Evolutionary conservation across 306 rosid genomes (phyloP), one percentile per base, ranked within the genome.

Genomic region (Albizia julibrissin): DNA sequence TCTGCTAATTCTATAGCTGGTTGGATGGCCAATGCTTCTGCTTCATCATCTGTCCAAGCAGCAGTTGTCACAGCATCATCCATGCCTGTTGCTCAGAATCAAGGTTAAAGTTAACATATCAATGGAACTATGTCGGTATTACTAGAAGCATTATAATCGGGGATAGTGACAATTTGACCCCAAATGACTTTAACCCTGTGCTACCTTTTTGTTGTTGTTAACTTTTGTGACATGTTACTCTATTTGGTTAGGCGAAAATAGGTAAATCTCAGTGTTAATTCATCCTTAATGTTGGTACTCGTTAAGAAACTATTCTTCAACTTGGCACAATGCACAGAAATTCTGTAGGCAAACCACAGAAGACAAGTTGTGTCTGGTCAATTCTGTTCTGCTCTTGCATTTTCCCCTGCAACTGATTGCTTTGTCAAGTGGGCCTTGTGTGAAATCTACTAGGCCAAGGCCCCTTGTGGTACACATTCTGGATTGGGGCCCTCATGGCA

Each of bases 11-110:
- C 93, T 52, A 91, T 93, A 80, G 97, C 97, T 26, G 92, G 98
- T 74, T 91, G 98, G 98, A 90, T 93, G 98, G 93, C 93, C 74
- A 91, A 91, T 90, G 89, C 94, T 64, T 87, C 97, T 72, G 93
- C 96, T 82, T 87, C 98, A 75, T 88, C 98, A 83, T 90, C 98
- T 80, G 97, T 91, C 78, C 98, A 93, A 88, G 97, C 97, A 83
- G 91, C 98, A 34, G 97, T 89, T 81, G 93, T 93, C 72, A 88
- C 94, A 14, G 91, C 98, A 37, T 88, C 98, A 77, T 85, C 92
- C 69, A 88, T 91, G 4, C 97, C 97, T 9, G 88, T 89, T 78
- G 92, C 87, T 14, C 98, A 90, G 81, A 93, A 89, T 86, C 98
- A 92, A 94, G 96, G 98, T 94, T 75, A 85, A 56, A 76, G 47